A percentile compares a stretch with the other conserved stretches of the same genome.
Evolutionary conservation across 768 basidiomycete genomes (phyloP).

Genomic region (Boletus tomentosulus): DNA sequence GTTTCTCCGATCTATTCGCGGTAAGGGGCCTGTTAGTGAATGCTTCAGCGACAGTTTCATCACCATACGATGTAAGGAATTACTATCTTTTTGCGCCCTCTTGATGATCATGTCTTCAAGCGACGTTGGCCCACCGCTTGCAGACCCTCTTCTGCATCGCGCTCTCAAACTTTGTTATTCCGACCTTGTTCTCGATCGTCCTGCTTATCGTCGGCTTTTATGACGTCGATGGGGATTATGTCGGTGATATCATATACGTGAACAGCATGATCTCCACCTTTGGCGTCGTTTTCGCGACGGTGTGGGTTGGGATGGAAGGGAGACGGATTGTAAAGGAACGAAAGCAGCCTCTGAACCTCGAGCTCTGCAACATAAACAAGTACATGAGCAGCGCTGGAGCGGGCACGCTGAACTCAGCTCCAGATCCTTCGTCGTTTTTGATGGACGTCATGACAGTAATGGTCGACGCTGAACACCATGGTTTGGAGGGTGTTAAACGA

Average conservation of each 20-base stretch:
- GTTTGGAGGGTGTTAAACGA: too few species aligned
- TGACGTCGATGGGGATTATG: not conserved
- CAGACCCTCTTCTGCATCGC: slow-evolving; percentile 18
- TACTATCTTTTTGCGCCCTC: not conserved
- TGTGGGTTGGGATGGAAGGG: slow-evolving; percentile 5
- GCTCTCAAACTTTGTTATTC: slow-evolving; percentile 28
- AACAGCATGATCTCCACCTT: slow-evolving; percentile 2
- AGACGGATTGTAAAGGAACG: not conserved
- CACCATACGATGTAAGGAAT: not conserved
- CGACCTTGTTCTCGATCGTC: slow-evolving; percentile 22
- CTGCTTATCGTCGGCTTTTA: not conserved
- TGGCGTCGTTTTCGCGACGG: slow-evolving; percentile 6
- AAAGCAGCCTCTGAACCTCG: not conserved
- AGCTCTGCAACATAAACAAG: not conserved
- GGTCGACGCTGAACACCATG: not conserved
- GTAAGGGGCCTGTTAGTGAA: not conserved
- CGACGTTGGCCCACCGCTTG: slow-evolving; percentile 11
- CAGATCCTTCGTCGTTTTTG: too few species aligned
- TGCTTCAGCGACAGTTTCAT: not conserved
- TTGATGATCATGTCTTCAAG: slow-evolving; percentile 1
- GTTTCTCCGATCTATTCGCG: slow-evolving; percentile 15
- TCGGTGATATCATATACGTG: not conserved
- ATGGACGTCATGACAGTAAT: not conserved
- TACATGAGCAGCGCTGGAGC: not conserved
- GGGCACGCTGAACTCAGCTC: not conserved